Evolutionary conservation across 2,329 filamentous ascomycete species (phyloP), one percentile per base, ranked within the genome.

Genomic region (Epicoccum sorghinum): DNA sequence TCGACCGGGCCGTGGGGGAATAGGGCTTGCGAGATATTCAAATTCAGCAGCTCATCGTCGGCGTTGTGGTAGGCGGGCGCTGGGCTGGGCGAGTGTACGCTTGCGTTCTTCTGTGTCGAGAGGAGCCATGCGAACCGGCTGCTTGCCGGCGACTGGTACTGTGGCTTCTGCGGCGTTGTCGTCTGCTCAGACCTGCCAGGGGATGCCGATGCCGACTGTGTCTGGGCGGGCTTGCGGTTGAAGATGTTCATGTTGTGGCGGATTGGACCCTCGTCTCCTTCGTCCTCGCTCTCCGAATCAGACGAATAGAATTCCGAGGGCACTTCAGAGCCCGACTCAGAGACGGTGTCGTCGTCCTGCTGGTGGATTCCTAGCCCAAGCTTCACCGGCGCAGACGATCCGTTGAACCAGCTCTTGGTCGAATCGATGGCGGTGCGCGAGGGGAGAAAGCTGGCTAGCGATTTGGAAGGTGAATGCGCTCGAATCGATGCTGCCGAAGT

Each of bases 21-120:
- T 36, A 87, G 78, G 5, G 81, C 75, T 25, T 78, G 75, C 32
- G 76, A 73, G 59, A 86, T 80, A 67, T 85, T 82, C 38, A 86
- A 68, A 49, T 79, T 81, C 7, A 83, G 69, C 23, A 86, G 72
- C 52, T 87, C 83, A 35, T 79, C 70, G 6, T 71, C 61, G 29
- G 68, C 67, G 43, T 75, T 67, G 61, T 75, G 71, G 53, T 71
- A 73, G n/a, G 57, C 67, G n/a, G 69, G 69, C 12, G 65, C 65
- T 10, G 59, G 57, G 10, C 45, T 35, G 22, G 66, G 58, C n/a
- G 66, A 60, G 9, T 70, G 67, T 23, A 64, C 48, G 4, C 60
- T 55, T 22, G 67, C 65, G 38, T 68, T 70, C 62, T 74, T 74
- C 43, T 71, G 70, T 13, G 71, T 71, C 4, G 62, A 67, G 29